phyloP scores from a whole-genome alignment of 352 stramenopile species.

The Phytopythium sindhum region DNA sequence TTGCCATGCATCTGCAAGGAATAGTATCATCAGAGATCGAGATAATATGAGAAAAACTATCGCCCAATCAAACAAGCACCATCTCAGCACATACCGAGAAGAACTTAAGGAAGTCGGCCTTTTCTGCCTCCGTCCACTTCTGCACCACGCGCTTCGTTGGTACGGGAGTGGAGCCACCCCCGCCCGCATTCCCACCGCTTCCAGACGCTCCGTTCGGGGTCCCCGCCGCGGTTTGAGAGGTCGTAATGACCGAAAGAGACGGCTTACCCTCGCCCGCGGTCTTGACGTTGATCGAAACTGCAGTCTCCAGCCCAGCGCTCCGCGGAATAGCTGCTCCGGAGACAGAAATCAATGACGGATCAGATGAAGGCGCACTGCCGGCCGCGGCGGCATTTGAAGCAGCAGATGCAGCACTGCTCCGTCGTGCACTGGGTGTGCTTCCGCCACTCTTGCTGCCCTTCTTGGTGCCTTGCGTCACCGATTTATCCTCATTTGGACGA shows the following conservation, averaged over 20 bases:
- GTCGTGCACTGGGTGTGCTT: slow-evolving; percentile 23
- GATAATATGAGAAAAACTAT: not conserved
- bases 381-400: not conserved
- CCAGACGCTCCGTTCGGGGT: not conserved
- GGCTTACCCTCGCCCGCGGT: not conserved
- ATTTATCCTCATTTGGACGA: slow-evolving; percentile 37
- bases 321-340: not conserved
- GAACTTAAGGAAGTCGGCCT: slow-evolving; percentile 85
- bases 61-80: not conserved
- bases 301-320: not conserved
- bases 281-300: not conserved
- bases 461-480: slow-evolving; percentile 21
- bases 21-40: slow-evolving; percentile 11
- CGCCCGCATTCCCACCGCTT: not conserved
- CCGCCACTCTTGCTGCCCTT: slow-evolving; percentile 34
- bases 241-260: not conserved
- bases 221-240: not conserved
- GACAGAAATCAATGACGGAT: not conserved
- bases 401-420: not conserved
- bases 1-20: slow-evolving; percentile 71
- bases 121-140: slow-evolving; percentile 89
- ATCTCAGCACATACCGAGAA: slow-evolving; percentile 58
- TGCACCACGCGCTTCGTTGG: slow-evolving; percentile 81
- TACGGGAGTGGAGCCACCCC: slow-evolving; percentile 13
- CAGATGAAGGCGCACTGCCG: not conserved